phyloP scores from a whole-genome alignment of 129 eudicot genomes.

The Lactuca sativa region DNA sequence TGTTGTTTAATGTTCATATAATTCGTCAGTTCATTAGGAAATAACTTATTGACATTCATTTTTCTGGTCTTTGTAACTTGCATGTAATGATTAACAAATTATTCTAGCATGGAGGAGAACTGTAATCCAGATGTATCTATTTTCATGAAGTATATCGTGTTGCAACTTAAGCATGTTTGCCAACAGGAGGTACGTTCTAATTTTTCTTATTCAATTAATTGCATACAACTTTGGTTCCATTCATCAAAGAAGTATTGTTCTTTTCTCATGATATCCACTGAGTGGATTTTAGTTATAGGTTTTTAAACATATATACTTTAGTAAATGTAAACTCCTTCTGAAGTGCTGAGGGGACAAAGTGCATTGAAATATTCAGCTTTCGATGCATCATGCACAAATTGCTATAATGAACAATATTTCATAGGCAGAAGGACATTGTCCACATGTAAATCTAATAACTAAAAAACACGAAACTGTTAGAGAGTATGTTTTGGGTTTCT shows the following conservation, averaged over 20 bases:
- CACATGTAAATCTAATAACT: not conserved
- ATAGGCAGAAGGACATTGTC: not conserved
- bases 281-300: not conserved
- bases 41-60: not conserved
- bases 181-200: constrained; percentile 1
- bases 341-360: too few species aligned
- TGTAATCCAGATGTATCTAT: constrained; percentile 1
- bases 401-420: not conserved
- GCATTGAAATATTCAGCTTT: too few species aligned
- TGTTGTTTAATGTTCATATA: not conserved
- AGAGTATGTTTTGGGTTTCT: too few species aligned
- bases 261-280: not conserved
- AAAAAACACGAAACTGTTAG: not conserved
- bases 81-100: not conserved
- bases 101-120: not conserved
- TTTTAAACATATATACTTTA: not conserved
- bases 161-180: constrained; percentile 6
- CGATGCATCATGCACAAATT: not conserved
- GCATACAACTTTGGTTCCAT: not conserved
- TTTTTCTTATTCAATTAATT: not conserved
- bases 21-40: not conserved
- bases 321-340: not conserved
- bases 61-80: not conserved
- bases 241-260: not conserved
- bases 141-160: too few species aligned